Evolutionary conservation across 768 basidiomycete genomes (phyloP), one percentile per base, ranked within the genome.

Genomic region (Agaricus sinodeliciosus): DNA sequence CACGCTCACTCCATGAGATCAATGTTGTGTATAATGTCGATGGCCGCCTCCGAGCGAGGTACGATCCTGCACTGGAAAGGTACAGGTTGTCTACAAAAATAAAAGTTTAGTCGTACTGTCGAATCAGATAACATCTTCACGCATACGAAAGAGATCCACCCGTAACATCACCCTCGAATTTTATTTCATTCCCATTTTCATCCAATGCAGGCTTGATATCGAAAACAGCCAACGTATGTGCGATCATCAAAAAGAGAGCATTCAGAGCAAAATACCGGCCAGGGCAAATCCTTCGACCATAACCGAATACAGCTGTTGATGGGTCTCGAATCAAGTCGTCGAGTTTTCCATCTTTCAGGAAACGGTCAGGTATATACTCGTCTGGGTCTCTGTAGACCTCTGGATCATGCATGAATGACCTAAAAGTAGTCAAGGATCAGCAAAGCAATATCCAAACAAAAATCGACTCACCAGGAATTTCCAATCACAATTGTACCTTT

Each of bases 221-320:
- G 46, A 49, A 58, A 9, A 53, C 45, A n/a, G 64, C 54, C 4
- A 68, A 37, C 7, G 63, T 54, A 2, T 55, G 55, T 3, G 59
- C 58, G 0, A 61, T 46, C 4, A 56, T 52, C 19, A 58, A 53
- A 61, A 68, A 70, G 25, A 75, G 13, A 13, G 69, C 72, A 1
- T 69, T 65, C 16, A 76, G 71, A 4, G 72, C 76, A 36, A 80
- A 59, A 43, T 72, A 50, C 22, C 67, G 62, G 5, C 77, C 79
- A n/a, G 75, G 71, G 49, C 76, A 77, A 4, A 72, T 57, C 19
- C 65, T 67, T 13, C 54, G 22, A 0, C 54, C 48, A 37, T 15
- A 55, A 3, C 49, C 55, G 26, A 50, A 50, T 3, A 42, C 26
- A 9, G 55, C 55, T 3, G 43, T 34, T 34, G 36, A 19, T 31